Conservation (phyloP, 2,329 filamentous ascomycete species). For the Phaeosphaeriaceae sp. region DNA sequence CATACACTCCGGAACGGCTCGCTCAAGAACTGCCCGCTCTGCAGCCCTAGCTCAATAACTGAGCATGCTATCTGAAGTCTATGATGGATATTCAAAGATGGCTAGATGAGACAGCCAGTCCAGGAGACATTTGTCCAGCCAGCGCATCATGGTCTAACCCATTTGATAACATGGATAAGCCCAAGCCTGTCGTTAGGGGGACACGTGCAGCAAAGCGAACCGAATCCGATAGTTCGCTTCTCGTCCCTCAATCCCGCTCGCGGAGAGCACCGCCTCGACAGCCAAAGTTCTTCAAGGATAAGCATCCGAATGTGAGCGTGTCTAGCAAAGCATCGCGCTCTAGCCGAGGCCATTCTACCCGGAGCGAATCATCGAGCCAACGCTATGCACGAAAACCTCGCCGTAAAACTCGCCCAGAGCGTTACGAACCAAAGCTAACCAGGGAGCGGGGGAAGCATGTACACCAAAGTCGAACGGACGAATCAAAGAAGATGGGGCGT, state of each 20-base stretch:
- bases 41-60: background rate
- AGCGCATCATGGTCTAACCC: constrained; percentile 25
- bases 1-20: constrained; percentile 24
- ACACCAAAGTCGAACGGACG: constrained; percentile 22
- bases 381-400: constrained; percentile 53
- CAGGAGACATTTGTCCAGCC: constrained; percentile 35
- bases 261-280: constrained; percentile 8
- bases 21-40: constrained; percentile 23
- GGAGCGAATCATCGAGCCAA: constrained; percentile 25
- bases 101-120: constrained; percentile 51
- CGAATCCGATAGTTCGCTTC: constrained; percentile 50
- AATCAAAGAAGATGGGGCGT: constrained; percentile 42
- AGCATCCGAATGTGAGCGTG: constrained; percentile 11
- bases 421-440: constrained; percentile 48
- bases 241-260: constrained; percentile 27
- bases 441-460: constrained; percentile 33
- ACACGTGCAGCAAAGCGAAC: constrained; percentile 41
- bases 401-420: constrained; percentile 55
- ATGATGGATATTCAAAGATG: constrained; percentile 55
- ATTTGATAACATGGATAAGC: constrained; percentile 26
- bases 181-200: constrained; percentile 18
- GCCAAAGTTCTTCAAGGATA: constrained; percentile 9
- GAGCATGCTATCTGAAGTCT: constrained; percentile 1
- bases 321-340: constrained; percentile 22
- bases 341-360: constrained; percentile 18